Conservation (phyloP, 257 asterid genomes). For the Orobanche coerulescens region DNA sequence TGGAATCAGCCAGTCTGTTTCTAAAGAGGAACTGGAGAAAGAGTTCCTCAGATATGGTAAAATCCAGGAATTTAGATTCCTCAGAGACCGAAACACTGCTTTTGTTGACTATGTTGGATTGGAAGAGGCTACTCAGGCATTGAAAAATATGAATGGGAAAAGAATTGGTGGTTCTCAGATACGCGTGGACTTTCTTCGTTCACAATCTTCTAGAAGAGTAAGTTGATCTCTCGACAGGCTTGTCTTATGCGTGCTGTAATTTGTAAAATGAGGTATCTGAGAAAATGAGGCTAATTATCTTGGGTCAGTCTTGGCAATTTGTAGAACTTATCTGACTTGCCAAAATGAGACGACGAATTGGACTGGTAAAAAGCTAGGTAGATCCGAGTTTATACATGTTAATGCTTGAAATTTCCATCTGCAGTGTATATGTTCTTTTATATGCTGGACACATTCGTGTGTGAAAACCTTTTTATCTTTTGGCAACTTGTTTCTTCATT, state of each 20-base stretch:
- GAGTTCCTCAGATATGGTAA: constrained; percentile 73
- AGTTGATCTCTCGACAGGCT: constrained; percentile 28
- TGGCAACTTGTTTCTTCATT: constrained; percentile 11
- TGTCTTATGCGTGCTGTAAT: not conserved
- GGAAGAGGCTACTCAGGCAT: constrained; percentile 84
- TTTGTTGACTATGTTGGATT: constrained; percentile 61
- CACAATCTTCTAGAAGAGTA: constrained; percentile 78
- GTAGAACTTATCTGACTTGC: not conserved
- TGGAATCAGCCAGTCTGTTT: constrained; percentile 67
- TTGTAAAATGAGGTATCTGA: not conserved
- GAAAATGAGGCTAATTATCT: too few species aligned
- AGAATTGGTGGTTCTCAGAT: constrained; percentile 59
- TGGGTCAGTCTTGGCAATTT: not conserved
- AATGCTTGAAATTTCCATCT: not conserved
- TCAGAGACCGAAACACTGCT: constrained; percentile 77
- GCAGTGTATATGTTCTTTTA: not conserved
- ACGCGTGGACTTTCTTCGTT: constrained; percentile 92
- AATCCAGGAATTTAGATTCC: constrained; percentile 77
- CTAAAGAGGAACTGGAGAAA: constrained; percentile 79
- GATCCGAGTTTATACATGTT: not conserved
- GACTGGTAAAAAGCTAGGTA: constrained; percentile 1
- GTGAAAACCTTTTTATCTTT: not conserved
- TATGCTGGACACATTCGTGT: not conserved
- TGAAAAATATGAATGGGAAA: constrained; percentile 73
- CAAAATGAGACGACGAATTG: not conserved